Evolutionary conservation across 495 filamentous ascomycete genomes (phyloP), one percentile per base, ranked within the genome.

Genomic region (Lichenothelia convexa): DNA sequence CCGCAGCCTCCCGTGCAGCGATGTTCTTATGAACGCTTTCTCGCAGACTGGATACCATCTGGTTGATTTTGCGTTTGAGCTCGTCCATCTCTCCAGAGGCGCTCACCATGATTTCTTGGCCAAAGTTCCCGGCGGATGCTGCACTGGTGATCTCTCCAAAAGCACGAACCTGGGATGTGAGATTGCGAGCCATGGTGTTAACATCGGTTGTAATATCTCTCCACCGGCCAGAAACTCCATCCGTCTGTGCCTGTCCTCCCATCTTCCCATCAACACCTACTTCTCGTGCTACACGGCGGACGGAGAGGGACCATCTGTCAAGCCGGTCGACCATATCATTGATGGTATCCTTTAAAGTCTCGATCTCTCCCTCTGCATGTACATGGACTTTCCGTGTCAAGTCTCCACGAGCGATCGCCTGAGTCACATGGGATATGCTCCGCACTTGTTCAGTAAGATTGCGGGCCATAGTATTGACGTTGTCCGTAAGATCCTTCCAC

Each of bases 21-120:
- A 83, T 94, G 56, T 95, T 99, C 54, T 81, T 74, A 55, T 99
- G 85, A 43, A 99, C 94, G 69, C 80, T 89, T 56, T 95, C 89
- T 39, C 87, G 67, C 42, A 99, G 59, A 51, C 92, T 92, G 55
- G 76, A 86, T 34, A 99, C 83, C 89, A 99, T 99, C 61, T 89
- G 80, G 47, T 95, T 99, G 65, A 99, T 99, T 64, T 95, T 95
- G 36, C 84, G 75, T 60, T 99, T 99, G 50, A 99, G 66, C 48
- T 94, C 87, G 60, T 94, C 91, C 89, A 99, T 95, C 57, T 99
- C 89, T 41, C 89, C 89, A 4, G 87, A 93, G 18, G 89, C 91
- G 53, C 93, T 87, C 31, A 99, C 87, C n/a, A 85, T 92, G 46
- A 99, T 91, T 30, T 91, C 70, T 48, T 93, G 86, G 20, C 83